These are phyloP conservation scores for Plasmodium relictum DNA, from an alignment of 169 alveolate species.

Conservation along the genomic window DNA sequence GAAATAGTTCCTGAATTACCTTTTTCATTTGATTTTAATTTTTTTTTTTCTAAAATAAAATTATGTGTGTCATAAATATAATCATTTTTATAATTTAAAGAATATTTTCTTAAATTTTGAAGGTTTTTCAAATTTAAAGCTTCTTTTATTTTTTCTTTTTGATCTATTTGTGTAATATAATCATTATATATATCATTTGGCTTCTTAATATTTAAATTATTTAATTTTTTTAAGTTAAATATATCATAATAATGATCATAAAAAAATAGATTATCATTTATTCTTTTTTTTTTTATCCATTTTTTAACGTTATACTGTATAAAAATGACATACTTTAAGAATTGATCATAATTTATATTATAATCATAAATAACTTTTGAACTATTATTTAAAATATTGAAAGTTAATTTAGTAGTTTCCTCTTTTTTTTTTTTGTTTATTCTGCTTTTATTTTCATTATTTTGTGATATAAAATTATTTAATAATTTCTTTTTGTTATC, in stretches of 20 bases:
- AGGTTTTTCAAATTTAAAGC: not conserved
- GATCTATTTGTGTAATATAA: too few relatives aligned
- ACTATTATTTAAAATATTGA: conserved; percentile 23
- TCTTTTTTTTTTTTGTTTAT: conserved; percentile 2
- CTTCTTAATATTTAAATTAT: not conserved
- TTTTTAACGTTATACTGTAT: conserved; percentile 38
- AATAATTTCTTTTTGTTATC: not conserved
- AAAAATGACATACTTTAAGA: conserved; percentile 25
- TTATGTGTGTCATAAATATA: not conserved
- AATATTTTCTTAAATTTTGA: not conserved
- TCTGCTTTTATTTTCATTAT: not conserved
- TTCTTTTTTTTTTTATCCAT: conserved; percentile 39
- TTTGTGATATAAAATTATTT: not conserved
- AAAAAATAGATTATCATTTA: not conserved
- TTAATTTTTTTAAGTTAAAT: not conserved
- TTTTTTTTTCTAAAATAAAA: not conserved
- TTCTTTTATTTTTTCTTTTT: conserved; percentile 15
- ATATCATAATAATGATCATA: not conserved
- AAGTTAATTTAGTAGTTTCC: conserved; percentile 17
- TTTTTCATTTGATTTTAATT: conserved; percentile 1
- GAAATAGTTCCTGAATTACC: not conserved
- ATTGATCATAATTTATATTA: conserved; percentile 5
- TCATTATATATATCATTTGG: not conserved
- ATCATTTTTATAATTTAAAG: not conserved
- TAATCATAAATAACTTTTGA: conserved; percentile 38